Evolutionary conservation across 495 filamentous ascomycete species (phyloP).

Genomic region (Physcia stellaris): DNA sequence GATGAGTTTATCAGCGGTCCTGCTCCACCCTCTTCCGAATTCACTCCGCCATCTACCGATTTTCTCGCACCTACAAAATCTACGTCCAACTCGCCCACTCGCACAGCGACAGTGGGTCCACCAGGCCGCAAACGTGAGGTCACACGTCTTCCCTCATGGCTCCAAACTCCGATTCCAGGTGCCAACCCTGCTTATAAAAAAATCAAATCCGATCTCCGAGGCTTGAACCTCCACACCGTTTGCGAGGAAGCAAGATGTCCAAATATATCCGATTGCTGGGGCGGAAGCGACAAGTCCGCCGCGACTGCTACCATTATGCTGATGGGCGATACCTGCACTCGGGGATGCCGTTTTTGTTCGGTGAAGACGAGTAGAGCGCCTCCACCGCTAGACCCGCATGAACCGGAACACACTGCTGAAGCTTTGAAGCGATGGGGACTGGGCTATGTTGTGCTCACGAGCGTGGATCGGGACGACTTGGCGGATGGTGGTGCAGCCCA

Average conservation of each 20-base stretch:
- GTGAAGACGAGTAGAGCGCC: slow-evolving; percentile 79
- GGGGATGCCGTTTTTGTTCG: slow-evolving; percentile 91
- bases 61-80: not conserved
- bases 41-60: slow-evolving; percentile 24
- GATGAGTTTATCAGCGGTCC: slow-evolving; percentile 72
- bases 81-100: slow-evolving; percentile 42
- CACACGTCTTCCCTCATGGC: slow-evolving; percentile 82
- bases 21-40: too few species aligned
- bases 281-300: slow-evolving; percentile 69
- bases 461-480: slow-evolving; percentile 86
- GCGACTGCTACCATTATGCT: slow-evolving; percentile 98
- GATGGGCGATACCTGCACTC: slow-evolving; percentile 97
- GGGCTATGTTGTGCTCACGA: slow-evolving; percentile 90
- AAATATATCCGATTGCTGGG: slow-evolving; percentile 97
- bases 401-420: slow-evolving; percentile 93
- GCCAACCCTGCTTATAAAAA: slow-evolving; percentile 73
- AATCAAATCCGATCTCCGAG: slow-evolving; percentile 84
- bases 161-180: slow-evolving; percentile 86
- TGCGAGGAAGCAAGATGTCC: slow-evolving; percentile 96
- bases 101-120: slow-evolving; percentile 71
- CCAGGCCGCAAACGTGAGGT: slow-evolving; percentile 66
- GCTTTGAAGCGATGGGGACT: slow-evolving; percentile 85
- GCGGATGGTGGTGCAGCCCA: slow-evolving; percentile 77
- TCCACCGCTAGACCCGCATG: slow-evolving; percentile 79
- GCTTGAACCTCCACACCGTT: slow-evolving; percentile 82